These are phyloP conservation scores for Wallacemonas sp. DNA, from an alignment of 208 protist species.

Conservation along the genomic window DNA sequence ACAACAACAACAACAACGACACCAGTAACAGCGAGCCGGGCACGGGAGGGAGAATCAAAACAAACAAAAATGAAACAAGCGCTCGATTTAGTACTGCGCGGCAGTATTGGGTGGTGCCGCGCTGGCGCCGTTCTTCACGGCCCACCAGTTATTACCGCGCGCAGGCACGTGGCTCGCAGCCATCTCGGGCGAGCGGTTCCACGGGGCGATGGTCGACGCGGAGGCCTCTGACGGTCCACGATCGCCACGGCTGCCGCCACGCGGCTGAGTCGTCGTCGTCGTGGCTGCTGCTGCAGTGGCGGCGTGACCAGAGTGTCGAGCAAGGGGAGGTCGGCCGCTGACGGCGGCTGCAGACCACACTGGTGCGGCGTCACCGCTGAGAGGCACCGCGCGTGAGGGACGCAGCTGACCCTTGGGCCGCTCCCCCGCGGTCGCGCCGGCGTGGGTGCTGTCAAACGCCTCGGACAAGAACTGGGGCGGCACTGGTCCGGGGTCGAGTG, in stretches of 20 bases:
- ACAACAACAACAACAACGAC: neutral
- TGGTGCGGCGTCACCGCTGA: neutral
- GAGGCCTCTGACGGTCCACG: neutral
- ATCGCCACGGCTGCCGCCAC: too few species aligned
- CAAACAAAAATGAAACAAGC: neutral
- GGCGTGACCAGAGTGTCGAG: neutral
- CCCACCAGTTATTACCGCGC: slow-evolving; percentile 7
- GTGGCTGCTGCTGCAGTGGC: too few species aligned
- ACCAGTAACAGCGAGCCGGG: neutral
- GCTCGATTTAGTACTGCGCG: too few species aligned
- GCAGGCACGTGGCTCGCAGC: too few species aligned
- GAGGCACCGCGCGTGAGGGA: neutral
- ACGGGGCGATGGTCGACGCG: neutral
- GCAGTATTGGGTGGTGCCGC: neutral
- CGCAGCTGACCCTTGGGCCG: neutral
- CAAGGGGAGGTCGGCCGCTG: neutral
- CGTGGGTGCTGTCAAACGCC: neutral
- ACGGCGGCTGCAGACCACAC: too few species aligned
- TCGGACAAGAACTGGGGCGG: neutral
- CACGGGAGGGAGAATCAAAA: neutral
- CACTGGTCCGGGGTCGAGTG: neutral
- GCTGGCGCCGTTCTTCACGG: neutral
- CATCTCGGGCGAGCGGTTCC: neutral
- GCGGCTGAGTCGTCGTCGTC: too few species aligned
- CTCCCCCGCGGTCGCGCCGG: neutral